Percentiles rank a stretch among this genome's conserved stretches.
phyloP scores from a whole-genome alignment of 108 stramenopile genomes.

The Nitzschia palea region DNA sequence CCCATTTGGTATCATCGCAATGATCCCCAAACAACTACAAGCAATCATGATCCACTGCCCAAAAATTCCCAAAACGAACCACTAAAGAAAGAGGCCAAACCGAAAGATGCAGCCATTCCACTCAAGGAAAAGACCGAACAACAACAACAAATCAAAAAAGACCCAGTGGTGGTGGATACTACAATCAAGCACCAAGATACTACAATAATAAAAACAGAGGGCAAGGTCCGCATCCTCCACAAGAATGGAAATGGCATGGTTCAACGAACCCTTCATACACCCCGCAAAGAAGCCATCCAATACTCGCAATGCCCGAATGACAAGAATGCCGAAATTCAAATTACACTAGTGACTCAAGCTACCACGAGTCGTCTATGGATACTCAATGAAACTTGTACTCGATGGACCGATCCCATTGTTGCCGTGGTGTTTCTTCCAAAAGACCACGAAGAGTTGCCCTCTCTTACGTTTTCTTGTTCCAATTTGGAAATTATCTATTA shows the following conservation, averaged over 20 bases:
- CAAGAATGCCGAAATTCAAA: not conserved
- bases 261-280: constrained; percentile 27
- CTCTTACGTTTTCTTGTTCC: constrained; percentile 33
- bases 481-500: constrained; percentile 57
- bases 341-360: constrained; percentile 69
- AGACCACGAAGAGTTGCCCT: not conserved
- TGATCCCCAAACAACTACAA: too few relatives aligned
- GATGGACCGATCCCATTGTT: constrained; percentile 80
- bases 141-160: not conserved
- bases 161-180: too few relatives aligned
- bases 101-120: not conserved
- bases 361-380: constrained; percentile 76
- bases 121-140: not conserved
- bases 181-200: too few relatives aligned
- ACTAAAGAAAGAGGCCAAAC: not conserved
- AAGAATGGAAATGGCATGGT: not conserved
- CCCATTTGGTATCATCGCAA: constrained; percentile 39
- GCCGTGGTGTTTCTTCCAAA: constrained; percentile 57
- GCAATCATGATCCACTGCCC: not conserved
- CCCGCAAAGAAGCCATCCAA: not conserved
- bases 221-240: not conserved
- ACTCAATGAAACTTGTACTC: constrained; percentile 58
- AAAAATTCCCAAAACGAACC: too few relatives aligned
- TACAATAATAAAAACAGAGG: too few relatives aligned
- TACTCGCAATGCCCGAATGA: constrained; percentile 18